Percentiles rank a stretch among this genome's conserved stretches.
phyloP scores from a whole-genome alignment of 305 asterid species.

The Fraxinus angustifolia region DNA sequence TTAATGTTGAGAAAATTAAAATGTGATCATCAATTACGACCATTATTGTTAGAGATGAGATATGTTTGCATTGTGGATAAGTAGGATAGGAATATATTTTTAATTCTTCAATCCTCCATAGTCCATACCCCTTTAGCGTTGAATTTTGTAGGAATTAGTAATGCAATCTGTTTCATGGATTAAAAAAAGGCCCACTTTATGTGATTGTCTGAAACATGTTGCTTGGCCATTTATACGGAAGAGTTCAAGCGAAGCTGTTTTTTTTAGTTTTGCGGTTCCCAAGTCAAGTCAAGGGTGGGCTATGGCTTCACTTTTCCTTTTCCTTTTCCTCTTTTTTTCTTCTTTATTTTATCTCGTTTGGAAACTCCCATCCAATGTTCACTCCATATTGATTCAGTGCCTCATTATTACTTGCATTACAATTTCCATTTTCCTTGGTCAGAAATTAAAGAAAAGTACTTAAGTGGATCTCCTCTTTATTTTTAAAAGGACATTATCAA shows the following conservation, averaged over 20 bases:
- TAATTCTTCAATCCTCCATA: neutral
- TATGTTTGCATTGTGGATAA: neutral
- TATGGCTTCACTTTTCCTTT: neutral
- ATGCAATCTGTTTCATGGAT: neutral
- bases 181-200: neutral
- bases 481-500: neutral
- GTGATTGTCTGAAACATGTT: neutral
- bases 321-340: neutral
- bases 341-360: neutral
- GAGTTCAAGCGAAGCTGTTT: neutral
- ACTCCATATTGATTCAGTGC: neutral
- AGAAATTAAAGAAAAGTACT: neutral
- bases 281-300: neutral
- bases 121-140: neutral
- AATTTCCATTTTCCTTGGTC: neutral
- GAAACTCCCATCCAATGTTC: neutral
- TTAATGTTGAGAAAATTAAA: constrained; percentile 21
- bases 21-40: neutral
- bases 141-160: neutral
- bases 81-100: neutral
- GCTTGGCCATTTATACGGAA: neutral
- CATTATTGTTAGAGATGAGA: neutral
- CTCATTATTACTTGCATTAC: neutral
- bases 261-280: neutral
- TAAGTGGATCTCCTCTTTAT: neutral